phyloP scores from a whole-genome alignment of 306 rosid species.

The Casuarina equisetifolia region DNA sequence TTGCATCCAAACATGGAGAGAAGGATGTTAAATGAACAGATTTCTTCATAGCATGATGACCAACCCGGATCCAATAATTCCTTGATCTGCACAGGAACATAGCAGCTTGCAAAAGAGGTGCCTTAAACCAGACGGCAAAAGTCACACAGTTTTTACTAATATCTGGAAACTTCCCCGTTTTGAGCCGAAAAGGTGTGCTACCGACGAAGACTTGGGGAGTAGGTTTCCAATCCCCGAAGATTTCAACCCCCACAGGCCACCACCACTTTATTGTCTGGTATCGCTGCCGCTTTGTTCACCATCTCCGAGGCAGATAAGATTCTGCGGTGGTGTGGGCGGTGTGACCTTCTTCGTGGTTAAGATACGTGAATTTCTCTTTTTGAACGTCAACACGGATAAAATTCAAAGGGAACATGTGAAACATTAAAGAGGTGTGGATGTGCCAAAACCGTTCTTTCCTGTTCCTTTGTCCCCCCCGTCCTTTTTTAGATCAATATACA shows the following conservation, averaged over 20 bases:
- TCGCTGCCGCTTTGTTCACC: conserved; percentile 16
- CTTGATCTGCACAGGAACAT: neutral
- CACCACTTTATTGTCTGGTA: neutral
- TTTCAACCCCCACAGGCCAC: neutral
- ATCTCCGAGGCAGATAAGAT: neutral
- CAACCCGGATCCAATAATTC: neutral
- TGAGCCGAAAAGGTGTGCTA: neutral
- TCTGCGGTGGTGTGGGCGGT: neutral
- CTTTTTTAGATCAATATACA: no score
- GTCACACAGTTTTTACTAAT: neutral
- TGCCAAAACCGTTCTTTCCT: no score
- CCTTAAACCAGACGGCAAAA: neutral
- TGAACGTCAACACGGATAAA: no score
- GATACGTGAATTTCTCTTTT: no score
- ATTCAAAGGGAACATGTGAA: no score
- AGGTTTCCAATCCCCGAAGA: neutral
- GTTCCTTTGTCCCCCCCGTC: no score
- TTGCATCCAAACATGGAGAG: neutral
- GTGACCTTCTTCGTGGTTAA: conserved; percentile 4
- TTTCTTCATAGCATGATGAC: neutral
- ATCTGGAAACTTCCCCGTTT: neutral
- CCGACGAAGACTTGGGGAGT: neutral
- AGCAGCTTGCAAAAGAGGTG: neutral
- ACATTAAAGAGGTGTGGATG: no score
- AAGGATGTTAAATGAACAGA: neutral